Conservation (phyloP, 352 stramenopile genomes). For the Globisporangium middletonii region DNA sequence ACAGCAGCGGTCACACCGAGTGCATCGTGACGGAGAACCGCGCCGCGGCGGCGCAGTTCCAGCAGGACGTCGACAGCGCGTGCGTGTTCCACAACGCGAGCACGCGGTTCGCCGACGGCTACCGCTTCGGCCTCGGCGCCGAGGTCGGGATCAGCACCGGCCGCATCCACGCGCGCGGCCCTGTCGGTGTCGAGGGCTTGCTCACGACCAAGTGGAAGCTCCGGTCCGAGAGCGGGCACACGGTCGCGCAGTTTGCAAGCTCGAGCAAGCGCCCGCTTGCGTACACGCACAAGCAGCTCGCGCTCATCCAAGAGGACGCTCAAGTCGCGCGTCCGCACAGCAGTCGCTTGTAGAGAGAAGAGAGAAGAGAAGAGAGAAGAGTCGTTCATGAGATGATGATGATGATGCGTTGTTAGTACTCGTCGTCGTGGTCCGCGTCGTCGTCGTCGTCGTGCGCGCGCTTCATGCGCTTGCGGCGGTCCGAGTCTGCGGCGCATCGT, state of each 20-base stretch:
- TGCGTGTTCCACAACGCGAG: conserved; percentile 99
- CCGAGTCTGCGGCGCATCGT: conserved; percentile 23
- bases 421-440: conserved; percentile 29
- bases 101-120: conserved; percentile 94
- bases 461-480: conserved; percentile 62
- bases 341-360: conserved; percentile 53
- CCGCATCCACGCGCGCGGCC: conserved; percentile 95
- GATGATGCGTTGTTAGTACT: conserved; percentile 21
- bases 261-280: conserved; percentile 32
- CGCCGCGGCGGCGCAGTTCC: conserved; percentile 61
- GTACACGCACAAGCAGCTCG: conserved; percentile 79
- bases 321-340: conserved; percentile 54
- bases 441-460: conserved; percentile 34
- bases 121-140: conserved; percentile 95
- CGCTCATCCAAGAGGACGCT: conserved; percentile 58
- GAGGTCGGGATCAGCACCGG: conserved; percentile 98
- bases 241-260: conserved; percentile 60
- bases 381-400: not conserved
- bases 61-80: conserved; percentile 90
- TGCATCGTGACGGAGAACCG: conserved; percentile 93
- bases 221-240: conserved; percentile 78
- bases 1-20: conserved; percentile 97
- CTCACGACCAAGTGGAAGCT: conserved; percentile 98
- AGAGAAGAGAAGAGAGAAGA: conserved; percentile 2
- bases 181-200: conserved; percentile 95